phyloP scores from a whole-genome alignment of 805 yeast species.

The Yamadazyma laniorum region DNA sequence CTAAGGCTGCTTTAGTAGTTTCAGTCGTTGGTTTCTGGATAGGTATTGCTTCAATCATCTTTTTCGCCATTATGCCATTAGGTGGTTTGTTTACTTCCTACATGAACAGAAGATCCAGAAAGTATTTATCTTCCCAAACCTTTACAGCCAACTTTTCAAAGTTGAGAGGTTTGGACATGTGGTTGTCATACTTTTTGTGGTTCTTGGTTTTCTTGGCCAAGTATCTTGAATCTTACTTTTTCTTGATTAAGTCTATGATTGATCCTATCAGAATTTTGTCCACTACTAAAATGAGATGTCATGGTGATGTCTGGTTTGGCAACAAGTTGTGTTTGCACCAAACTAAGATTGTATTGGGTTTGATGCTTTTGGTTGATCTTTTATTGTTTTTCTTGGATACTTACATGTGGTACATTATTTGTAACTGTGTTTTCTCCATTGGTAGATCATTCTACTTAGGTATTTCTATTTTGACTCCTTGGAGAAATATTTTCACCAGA shows the following conservation, averaged over 20 bases:
- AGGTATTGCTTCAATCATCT: constrained; percentile 77
- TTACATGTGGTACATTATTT: constrained; percentile 96
- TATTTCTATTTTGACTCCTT: constrained; percentile 97
- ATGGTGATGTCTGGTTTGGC: constrained; percentile 92
- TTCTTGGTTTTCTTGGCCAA: constrained; percentile 84
- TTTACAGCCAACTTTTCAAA: constrained; percentile 90
- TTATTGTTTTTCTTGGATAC: constrained; percentile 97
- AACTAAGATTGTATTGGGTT: constrained; percentile 83
- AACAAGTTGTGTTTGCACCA: constrained; percentile 75
- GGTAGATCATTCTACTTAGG: constrained; percentile 98
- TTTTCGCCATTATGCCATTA: constrained; percentile 92
- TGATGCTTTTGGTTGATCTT: constrained; percentile 91
- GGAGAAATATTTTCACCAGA: constrained; percentile 98
- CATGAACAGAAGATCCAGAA: constrained; percentile 81
- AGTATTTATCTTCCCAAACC: constrained; percentile 89
- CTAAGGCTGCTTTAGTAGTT: constrained; percentile 72
- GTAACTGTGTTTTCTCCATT: constrained; percentile 92
- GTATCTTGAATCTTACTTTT: constrained; percentile 86
- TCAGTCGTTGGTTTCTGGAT: constrained; percentile 87
- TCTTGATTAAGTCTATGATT: constrained; percentile 81
- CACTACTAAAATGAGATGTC: constrained; percentile 85
- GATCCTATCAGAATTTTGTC: constrained; percentile 93
- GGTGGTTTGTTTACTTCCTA: constrained; percentile 95
- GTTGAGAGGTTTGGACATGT: constrained; percentile 85
- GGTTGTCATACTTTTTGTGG: constrained; percentile 96